phyloP scores from a whole-genome alignment of 1,284 basidiomycete species.

The Calocybe gambosa region DNA sequence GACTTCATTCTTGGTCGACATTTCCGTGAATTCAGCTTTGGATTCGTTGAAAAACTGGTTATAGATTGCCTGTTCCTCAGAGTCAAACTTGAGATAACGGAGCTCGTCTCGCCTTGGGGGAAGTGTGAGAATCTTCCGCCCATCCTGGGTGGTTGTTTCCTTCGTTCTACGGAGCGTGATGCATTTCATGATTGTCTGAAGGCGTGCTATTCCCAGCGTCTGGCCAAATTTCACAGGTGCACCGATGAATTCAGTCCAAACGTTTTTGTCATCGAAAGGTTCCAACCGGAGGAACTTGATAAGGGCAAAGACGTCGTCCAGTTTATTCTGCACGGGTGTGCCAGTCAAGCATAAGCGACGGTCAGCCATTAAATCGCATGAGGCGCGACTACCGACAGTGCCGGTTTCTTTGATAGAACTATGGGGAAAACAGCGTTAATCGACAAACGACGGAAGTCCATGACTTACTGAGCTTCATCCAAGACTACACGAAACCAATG shows the following conservation, averaged over 20 bases:
- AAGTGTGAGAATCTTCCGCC: slow-evolving; percentile 78
- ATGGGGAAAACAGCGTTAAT: too few species aligned
- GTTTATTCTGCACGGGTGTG: slow-evolving; percentile 95
- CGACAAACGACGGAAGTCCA: too few species aligned
- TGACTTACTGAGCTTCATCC: slow-evolving; percentile 98
- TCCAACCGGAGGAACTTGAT: slow-evolving; percentile 90
- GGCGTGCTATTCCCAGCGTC: slow-evolving; percentile 84
- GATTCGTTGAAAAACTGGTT: slow-evolving; percentile 83
- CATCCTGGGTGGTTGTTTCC: slow-evolving; percentile 78
- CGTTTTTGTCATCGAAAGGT: slow-evolving; percentile 81
- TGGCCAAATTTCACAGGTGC: slow-evolving; percentile 89
- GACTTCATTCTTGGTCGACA: slow-evolving; percentile 83
- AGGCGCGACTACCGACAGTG: slow-evolving; percentile 94
- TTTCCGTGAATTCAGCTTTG: slow-evolving; percentile 84
- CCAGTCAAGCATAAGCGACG: slow-evolving; percentile 97
- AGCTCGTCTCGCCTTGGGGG: slow-evolving; percentile 87
- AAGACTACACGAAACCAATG: slow-evolving; percentile 98
- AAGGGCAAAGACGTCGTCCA: slow-evolving; percentile 96
- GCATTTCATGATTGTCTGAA: slow-evolving; percentile 96
- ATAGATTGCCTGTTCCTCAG: slow-evolving; percentile 83
- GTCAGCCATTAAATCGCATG: slow-evolving; percentile 81
- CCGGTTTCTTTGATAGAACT: slow-evolving; percentile 91
- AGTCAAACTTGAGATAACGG: slow-evolving; percentile 79
- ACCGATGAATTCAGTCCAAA: slow-evolving; percentile 93
- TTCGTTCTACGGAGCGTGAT: slow-evolving; percentile 96